phyloP scores from a whole-genome alignment of 495 filamentous ascomycete genomes.

The Aspergillus carlsbadensis region DNA sequence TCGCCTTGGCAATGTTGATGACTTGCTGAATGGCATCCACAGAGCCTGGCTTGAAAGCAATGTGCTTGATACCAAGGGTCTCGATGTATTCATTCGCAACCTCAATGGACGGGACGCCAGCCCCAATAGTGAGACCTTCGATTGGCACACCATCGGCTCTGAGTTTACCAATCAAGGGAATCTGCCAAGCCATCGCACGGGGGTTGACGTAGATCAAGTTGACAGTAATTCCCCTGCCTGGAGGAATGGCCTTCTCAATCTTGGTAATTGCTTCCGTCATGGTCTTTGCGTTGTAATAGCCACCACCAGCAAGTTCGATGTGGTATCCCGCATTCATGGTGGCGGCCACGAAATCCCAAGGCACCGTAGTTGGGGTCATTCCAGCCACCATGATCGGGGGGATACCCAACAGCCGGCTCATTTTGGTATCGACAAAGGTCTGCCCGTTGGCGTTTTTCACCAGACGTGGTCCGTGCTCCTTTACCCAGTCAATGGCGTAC shows the following conservation, averaged over 20 bases:
- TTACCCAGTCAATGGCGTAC: constrained; percentile 97
- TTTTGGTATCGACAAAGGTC: constrained; percentile 95
- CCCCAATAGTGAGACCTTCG: constrained; percentile 91
- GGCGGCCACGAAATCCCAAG: constrained; percentile 94
- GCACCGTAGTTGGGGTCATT: constrained; percentile 93
- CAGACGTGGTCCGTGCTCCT: constrained; percentile 86
- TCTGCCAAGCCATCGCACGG: constrained; percentile 95
- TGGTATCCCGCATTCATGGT: constrained; percentile 96
- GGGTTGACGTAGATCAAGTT: constrained; percentile 98
- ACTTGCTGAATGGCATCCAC: constrained; percentile 85
- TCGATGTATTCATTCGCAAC: constrained; percentile 92
- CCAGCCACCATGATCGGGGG: constrained; percentile 92
- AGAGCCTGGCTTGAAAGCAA: constrained; percentile 92
- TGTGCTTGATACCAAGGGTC: constrained; percentile 91
- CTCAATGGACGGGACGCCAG: constrained; percentile 90
- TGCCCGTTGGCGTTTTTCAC: constrained; percentile 82
- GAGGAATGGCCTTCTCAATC: constrained; percentile 83
- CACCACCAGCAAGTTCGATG: constrained; percentile 85
- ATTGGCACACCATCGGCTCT: constrained; percentile 88
- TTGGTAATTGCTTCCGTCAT: constrained; percentile 88
- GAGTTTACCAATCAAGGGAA: constrained; percentile 82
- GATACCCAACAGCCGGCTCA: constrained; percentile 87
- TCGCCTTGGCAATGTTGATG: constrained; percentile 89
- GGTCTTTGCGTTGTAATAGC: constrained; percentile 87
- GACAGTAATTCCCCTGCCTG: constrained; percentile 88